Conservation (phyloP, 1,284 basidiomycete species). For the Austropuccinia psidii region DNA sequence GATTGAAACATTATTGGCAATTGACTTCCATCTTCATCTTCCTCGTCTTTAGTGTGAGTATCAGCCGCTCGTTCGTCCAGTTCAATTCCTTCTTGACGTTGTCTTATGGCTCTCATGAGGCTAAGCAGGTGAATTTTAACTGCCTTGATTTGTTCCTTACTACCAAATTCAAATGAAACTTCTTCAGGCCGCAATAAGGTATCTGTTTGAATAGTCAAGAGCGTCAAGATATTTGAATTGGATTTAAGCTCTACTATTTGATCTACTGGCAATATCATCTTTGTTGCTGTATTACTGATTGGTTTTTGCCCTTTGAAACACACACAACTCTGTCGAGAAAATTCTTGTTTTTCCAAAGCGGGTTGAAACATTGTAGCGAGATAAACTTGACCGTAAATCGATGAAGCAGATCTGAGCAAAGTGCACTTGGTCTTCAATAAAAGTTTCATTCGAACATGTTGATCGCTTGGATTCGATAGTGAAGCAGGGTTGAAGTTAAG, state of each 20-base stretch:
- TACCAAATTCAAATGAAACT: conserved; percentile 86
- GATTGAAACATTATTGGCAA: conserved; percentile 85
- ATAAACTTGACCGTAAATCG: conserved; percentile 74
- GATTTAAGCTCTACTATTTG: conserved; percentile 77
- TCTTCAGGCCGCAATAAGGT: conserved; percentile 62
- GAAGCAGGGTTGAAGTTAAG: neutral
- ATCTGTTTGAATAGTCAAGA: neutral
- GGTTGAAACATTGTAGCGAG: conserved; percentile 59
- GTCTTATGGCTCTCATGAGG: neutral
- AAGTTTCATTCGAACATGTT: conserved; percentile 6
- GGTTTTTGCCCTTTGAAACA: conserved; percentile 33
- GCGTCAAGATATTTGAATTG: conserved; percentile 42
- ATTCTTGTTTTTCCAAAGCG: conserved; percentile 69
- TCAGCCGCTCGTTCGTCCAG: conserved; percentile 5
- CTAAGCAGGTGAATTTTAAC: conserved; percentile 2
- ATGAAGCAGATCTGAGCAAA: conserved; percentile 68
- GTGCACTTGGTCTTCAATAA: conserved; percentile 52
- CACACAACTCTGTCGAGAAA: neutral
- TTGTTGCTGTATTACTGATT: conserved; percentile 33
- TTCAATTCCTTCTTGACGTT: neutral
- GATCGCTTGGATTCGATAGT: neutral
- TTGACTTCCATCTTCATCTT: conserved; percentile 30
- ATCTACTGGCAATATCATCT: conserved; percentile 89
- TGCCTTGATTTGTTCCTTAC: conserved; percentile 54
- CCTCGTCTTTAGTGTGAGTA: conserved; percentile 34